These are phyloP conservation scores for Waltergamsia citrina DNA, from an alignment of 2,329 filamentous ascomycete species.

Conservation along the genomic window DNA sequence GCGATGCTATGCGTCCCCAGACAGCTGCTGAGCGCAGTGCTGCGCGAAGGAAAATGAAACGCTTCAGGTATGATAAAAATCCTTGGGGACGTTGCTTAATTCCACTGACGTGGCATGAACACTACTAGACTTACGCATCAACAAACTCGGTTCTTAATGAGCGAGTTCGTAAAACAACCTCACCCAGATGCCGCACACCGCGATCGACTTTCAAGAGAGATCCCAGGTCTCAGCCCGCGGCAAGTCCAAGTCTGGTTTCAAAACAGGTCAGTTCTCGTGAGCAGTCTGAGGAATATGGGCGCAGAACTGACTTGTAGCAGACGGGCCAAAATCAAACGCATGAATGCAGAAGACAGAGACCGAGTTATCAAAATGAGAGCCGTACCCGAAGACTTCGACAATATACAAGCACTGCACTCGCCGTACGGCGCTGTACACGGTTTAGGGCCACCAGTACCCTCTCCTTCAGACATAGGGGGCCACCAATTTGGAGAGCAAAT, in stretches of 20 bases:
- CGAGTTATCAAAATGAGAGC: constrained; percentile 65
- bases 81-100: too few relatives aligned
- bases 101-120: not conserved
- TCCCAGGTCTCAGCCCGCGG: constrained; percentile 80
- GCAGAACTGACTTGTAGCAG: constrained; percentile 23
- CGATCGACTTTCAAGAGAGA: constrained; percentile 78
- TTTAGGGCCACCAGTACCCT: constrained; percentile 35
- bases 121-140: constrained; percentile 73
- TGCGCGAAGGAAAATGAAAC: constrained; percentile 62
- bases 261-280: constrained; percentile 59
- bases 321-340: constrained; percentile 62
- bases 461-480: constrained; percentile 36
- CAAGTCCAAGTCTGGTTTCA: constrained; percentile 99
- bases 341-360: constrained; percentile 61
- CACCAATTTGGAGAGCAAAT: constrained; percentile 44
- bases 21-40: constrained; percentile 48
- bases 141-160: constrained; percentile 96
- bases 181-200: constrained; percentile 88
- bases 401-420: constrained; percentile 58
- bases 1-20: constrained; percentile 28
- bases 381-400: constrained; percentile 62
- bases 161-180: constrained; percentile 89
- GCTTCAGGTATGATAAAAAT: constrained; percentile 56
- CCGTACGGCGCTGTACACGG: constrained; percentile 54
- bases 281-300: not conserved